Evolutionary conservation across 129 eudicot genomes (phyloP), one percentile per base, ranked within the genome.

Genomic region (Pittosporum tobira): DNA sequence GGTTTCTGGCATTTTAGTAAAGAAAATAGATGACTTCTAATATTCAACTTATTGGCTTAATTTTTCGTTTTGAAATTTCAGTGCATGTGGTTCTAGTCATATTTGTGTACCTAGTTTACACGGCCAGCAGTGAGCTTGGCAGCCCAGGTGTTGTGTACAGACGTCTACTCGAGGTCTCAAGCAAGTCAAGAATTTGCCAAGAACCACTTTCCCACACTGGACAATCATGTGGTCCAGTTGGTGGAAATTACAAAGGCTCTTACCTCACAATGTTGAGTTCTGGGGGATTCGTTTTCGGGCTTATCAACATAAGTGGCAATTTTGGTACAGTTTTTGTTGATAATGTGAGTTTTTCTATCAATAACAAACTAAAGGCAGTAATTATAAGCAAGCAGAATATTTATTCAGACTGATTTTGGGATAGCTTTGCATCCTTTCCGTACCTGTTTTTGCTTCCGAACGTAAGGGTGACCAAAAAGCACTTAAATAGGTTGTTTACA

Each of bases 311-410:
- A 36, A 94, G 87, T 25, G 99, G 96, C 47, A 93, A 93, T 57
- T 93, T 93, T 19, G 99, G 99, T 3, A 93, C 99, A 27, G 99
- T 93, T 58, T 93, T 93, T 15, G 99, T 93, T 4, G 99, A 93
- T 36, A 93, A 93, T 62, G 95, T 90, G 77, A 56, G 91, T 74
- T 61, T 57, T 13, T 9, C 10, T 61, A 24, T 4, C 8, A 0
- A 6, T 38, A 52, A 52, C 3, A 52, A 26, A 1, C 14, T 51
- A 8, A 15, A 27, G 5, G 24, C 14, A 40, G 45, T 45, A 45
- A 1, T 45, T n/a, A 0, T n/a, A 30, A 28, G 30, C 26, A 30
- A 55, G 15, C 28, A 19, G 27, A 30, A 31, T 31, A 23, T 23
- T 1, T 15, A 27, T 53, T 16, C 5, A n/a, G 22, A 16, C 59